phyloP scores from a whole-genome alignment of 1,139 yeast species.

The Kluyveromyces sp. region DNA sequence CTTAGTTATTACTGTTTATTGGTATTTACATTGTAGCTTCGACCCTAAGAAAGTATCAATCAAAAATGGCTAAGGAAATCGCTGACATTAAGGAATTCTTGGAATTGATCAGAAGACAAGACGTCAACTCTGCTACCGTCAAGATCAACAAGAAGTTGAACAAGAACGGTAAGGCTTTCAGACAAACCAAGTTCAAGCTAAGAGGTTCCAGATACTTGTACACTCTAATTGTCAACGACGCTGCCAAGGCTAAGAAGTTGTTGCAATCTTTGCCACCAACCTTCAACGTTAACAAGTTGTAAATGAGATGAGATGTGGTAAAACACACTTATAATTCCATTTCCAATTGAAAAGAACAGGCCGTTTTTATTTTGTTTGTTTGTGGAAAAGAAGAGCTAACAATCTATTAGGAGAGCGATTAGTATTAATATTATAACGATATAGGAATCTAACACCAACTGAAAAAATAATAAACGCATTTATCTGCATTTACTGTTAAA shows the following conservation, averaged over 20 bases:
- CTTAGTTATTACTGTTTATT: no score
- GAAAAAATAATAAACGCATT: no score
- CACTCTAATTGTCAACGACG: slow-evolving; percentile 94
- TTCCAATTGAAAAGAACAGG: not conserved
- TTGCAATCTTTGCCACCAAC: slow-evolving; percentile 97
- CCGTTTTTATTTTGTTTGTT: not conserved
- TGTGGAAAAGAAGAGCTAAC: no score
- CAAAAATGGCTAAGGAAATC: slow-evolving; percentile 50
- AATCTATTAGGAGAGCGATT: no score
- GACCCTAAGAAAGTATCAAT: not conserved
- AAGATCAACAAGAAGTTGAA: slow-evolving; percentile 82
- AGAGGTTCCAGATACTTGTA: slow-evolving; percentile 93
- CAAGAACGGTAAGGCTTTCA: slow-evolving; percentile 77
- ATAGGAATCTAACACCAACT: no score
- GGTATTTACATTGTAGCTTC: not conserved
- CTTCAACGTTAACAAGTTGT: slow-evolving; percentile 66
- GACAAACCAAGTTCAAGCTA: slow-evolving; percentile 98
- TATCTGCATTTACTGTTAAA: no score
- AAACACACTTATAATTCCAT: not conserved
- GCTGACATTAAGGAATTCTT: slow-evolving; percentile 97
- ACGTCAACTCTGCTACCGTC: slow-evolving; percentile 87
- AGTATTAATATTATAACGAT: no score
- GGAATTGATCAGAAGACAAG: slow-evolving; percentile 96
- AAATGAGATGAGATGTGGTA: slow-evolving; percentile 23
- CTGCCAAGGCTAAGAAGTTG: slow-evolving; percentile 96